Conservation (phyloP, 1,284 basidiomycete species). For the Heliocybe sulcata region DNA sequence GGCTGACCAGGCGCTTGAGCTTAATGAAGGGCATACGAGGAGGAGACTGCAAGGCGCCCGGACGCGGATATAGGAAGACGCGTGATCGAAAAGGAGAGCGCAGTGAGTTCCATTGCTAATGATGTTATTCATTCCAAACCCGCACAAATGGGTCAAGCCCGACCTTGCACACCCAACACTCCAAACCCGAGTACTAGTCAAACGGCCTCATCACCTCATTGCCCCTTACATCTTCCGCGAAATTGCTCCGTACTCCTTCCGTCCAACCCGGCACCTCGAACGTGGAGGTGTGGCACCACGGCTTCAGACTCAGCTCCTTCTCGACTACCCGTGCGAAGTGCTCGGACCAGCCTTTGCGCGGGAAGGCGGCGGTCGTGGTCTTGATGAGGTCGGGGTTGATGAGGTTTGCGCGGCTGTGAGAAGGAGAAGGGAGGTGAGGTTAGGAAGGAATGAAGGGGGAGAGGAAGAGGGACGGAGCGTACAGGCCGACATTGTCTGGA, state of each 20-base stretch:
- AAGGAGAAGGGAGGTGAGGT: background rate
- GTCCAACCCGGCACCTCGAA: constrained; percentile 42
- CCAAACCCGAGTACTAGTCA: constrained; percentile 20
- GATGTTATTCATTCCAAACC: too few species aligned
- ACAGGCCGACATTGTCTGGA: constrained; percentile 40
- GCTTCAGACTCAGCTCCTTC: constrained; percentile 38
- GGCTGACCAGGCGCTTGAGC: too few species aligned
- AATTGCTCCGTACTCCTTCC: constrained; percentile 36
- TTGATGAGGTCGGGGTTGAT: constrained; percentile 35
- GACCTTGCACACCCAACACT: too few species aligned
- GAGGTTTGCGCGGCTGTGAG: constrained; percentile 35
- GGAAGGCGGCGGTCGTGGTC: constrained; percentile 33
- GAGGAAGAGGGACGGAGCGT: constrained; percentile 12
- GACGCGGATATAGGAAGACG: too few species aligned
- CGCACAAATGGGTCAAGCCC: too few species aligned
- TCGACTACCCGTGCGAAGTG: constrained; percentile 39
- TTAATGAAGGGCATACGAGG: too few species aligned
- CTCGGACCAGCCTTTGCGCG: constrained; percentile 40
- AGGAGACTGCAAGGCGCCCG: too few species aligned
- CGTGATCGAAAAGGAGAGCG: too few species aligned
- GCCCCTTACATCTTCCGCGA: constrained; percentile 38
- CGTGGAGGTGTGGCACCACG: constrained; percentile 44
- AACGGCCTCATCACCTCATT: constrained; percentile 36
- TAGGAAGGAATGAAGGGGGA: background rate
- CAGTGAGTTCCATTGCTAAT: too few species aligned